Base-by-base conservation (phyloP, 202 grass and related monocot species). In the Miscanthus sacchariflorus region DNA sequence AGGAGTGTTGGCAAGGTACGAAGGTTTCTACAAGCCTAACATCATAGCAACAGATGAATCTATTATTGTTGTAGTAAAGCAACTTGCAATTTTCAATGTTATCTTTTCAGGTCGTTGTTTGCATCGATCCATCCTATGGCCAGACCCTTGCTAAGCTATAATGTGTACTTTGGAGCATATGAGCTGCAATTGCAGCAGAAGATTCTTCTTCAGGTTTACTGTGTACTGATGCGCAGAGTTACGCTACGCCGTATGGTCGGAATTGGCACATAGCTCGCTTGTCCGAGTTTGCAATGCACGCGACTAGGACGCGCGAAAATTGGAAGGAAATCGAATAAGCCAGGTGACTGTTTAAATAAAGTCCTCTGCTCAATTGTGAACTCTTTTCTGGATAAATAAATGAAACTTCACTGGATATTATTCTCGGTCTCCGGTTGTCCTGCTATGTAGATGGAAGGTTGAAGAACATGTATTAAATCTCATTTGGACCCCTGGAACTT, bases 1-100 rank as follows among this genome's bases (percentile, higher is more conserved):
- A 84, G 81, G 75, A 99, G 90, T 50, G 67, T 95, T 78, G 97
- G 97, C 88, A 99, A 99, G 94, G 97, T 99, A 95, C 48, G 17
- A 12, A 17, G 68, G 24, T 85, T 71, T 40, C 27, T 65, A 45
- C 23, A 12, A 19, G 14, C 2, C 77, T 64, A 43, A 63, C 1
- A 63, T 38, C 4, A 61, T 9, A 61, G 6, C 45, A 68, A 38
- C 50, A 68, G 9, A 18, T 17, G 23, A 80, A 7, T 21, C 61
- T 54, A 9, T 68, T 44, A 2, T 63, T 78, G 42, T 5, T 74
- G 43, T 39, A 67, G 42, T 45, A 35, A 81, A 71, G 21, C 24
- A 75, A 25, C 81, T 81, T 68, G 17, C 40, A 66, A 24, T 63
- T 77, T 58, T 86, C 80, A 27, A 63, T 28, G 44, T 77, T 64